phyloP scores from a whole-genome alignment of 306 rosid genomes.

The Sicyos edulis region DNA sequence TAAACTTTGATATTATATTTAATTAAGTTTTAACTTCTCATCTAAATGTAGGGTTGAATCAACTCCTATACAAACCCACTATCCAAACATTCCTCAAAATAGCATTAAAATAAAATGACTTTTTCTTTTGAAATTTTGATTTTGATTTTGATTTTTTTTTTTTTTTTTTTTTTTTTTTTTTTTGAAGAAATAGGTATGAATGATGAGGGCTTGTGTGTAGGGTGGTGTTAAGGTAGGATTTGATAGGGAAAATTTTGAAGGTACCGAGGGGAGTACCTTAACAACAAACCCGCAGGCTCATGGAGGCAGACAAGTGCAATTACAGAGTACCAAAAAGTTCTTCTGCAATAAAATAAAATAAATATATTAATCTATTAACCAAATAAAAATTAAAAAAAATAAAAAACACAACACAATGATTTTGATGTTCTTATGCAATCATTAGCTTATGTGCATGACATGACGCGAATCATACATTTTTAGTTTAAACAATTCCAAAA shows the following conservation, averaged over 20 bases:
- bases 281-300: background rate
- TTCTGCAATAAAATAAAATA: slow-evolving; percentile 21
- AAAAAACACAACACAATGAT: slow-evolving; percentile 35
- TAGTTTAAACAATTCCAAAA: no score
- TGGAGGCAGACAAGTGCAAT: slow-evolving; percentile 36
- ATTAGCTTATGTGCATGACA: slow-evolving; percentile 57
- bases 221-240: slow-evolving; percentile 4
- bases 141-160: no score
- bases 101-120: no score
- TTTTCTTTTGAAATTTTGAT: no score
- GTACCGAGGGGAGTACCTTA: slow-evolving; percentile 19
- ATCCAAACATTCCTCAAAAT: no score
- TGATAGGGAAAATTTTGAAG: slow-evolving; percentile 11
- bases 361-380: background rate
- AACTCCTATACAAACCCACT: no score
- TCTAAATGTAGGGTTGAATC: no score
- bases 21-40: no score
- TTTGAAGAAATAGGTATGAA: no score
- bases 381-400: no score
- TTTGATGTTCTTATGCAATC: slow-evolving; percentile 44
- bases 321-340: slow-evolving; percentile 17
- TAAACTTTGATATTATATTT: no score
- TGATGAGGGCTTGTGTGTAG: background rate
- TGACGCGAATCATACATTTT: slow-evolving; percentile 48
- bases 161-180: no score